Base-by-base conservation (phyloP, 495 filamentous ascomycete genomes). In the Clohesyomyces aquaticus region DNA sequence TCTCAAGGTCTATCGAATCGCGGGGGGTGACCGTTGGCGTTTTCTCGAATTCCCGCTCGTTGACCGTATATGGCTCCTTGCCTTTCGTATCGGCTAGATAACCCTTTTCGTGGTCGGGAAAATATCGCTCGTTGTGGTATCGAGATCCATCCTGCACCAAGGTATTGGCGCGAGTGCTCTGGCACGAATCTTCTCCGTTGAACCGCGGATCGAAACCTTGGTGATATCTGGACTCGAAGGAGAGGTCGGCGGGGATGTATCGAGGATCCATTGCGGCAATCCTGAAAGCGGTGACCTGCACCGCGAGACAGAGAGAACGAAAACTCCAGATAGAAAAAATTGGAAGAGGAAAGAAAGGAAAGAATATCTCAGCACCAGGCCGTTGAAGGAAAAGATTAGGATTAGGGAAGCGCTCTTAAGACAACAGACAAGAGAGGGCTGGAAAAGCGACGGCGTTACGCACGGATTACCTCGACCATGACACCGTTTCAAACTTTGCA, bases 1-100 rank as follows among this genome's bases (percentile, higher is more conserved):
- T 64, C 29, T 64, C 61, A 4, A 64, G 54, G 25, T 64, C 61
- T 12, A 64, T 18, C 16, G 61, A 64, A 19, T 58, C 45, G 9
- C 61, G 61, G n/a, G 54, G 46, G 3, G 29, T 58, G 4, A 58
- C 54, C 12, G 19, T 23, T 8, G 61, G 53, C 28, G 61, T 52
- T n/a, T 42, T 28, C 16, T 53, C 21, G 26, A 51, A 29, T 29
- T 27, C 19, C n/a, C 28, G 52, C 26, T 64, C 53, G 25, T 51
- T 22, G 28, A 58, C 19, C 14, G 25, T 46, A 21, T 58, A 58
- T 25, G 61, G 53, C 16, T 57, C 46, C 25, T 64, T 58, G 11
- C 46, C 54, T 19, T 64, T 64, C 19, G 19, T 19, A 38, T 58
- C 61, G 21, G 45, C 8, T 18, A 45, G 28, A 16, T 27, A 32